These are phyloP conservation scores for Lactarius evosmus DNA, from an alignment of 768 basidiomycete genomes.

Conservation along the genomic window DNA sequence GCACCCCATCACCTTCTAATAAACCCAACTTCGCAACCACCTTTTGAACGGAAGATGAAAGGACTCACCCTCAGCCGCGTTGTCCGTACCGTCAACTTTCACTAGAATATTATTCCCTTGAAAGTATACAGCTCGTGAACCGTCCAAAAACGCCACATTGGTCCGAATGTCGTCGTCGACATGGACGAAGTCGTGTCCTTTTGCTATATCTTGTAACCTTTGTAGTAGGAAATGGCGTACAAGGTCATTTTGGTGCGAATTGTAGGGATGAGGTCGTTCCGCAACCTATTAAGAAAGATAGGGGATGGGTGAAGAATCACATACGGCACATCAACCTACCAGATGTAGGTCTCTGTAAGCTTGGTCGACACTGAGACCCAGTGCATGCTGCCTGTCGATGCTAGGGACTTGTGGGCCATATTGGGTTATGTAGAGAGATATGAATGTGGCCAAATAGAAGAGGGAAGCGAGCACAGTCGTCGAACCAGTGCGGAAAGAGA, in stretches of 20 bases:
- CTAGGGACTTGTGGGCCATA: conserved; percentile 12
- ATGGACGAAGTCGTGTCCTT: conserved; percentile 44
- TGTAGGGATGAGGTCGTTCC: conserved; percentile 68
- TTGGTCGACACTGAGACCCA: conserved; percentile 47
- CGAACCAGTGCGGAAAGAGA: conserved; percentile 19
- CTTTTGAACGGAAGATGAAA: too few species aligned
- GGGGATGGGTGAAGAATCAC: background rate
- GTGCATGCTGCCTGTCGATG: conserved; percentile 39
- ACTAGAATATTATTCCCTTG: conserved; percentile 68
- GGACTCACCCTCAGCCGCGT: conserved; percentile 32
- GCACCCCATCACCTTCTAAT: conserved; percentile 42
- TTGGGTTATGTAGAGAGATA: conserved; percentile 15
- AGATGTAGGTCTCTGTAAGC: conserved; percentile 59
- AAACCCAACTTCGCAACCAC: background rate
- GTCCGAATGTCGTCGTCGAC: conserved; percentile 50
- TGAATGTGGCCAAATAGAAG: conserved; percentile 22
- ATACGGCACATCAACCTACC: conserved; percentile 33
- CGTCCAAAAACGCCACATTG: conserved; percentile 43
- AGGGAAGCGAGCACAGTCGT: conserved; percentile 14
- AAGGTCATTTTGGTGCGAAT: conserved; percentile 71
- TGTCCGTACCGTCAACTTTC: conserved; percentile 54
- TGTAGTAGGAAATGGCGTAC: conserved; percentile 59
- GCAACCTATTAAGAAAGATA: conserved; percentile 48
- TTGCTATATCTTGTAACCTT: conserved; percentile 49
- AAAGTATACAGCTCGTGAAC: conserved; percentile 44